Conservation (phyloP, 352 stramenopile species). For the Phytopythium sindhum region DNA sequence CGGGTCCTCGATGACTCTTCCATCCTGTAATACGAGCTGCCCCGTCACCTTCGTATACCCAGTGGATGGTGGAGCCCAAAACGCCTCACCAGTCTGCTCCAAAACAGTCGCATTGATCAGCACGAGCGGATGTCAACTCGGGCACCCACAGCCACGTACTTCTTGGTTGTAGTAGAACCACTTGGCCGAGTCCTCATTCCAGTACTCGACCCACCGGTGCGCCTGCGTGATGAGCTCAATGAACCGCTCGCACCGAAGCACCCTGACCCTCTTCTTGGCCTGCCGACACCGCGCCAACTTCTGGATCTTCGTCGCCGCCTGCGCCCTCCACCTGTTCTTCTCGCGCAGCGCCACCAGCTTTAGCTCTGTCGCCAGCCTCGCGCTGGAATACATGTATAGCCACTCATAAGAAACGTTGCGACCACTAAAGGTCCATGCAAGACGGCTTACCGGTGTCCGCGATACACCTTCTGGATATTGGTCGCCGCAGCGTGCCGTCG, state of each 20-base stretch:
- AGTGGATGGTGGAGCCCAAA: conserved; percentile 63
- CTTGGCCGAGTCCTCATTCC: conserved; percentile 61
- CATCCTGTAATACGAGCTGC: conserved; percentile 64
- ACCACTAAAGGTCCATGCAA: not conserved
- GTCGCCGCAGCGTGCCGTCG: conserved; percentile 40
- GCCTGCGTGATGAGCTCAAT: conserved; percentile 41
- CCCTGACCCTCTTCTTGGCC: conserved; percentile 35
- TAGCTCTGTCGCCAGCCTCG: conserved; percentile 61
- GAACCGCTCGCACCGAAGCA: conserved; percentile 28
- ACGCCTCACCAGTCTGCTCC: conserved; percentile 51
- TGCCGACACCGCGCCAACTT: conserved; percentile 42
- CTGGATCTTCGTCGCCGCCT: conserved; percentile 70
- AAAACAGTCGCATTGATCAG: conserved; percentile 9
- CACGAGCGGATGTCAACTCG: not conserved
- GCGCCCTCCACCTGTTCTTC: conserved; percentile 43
- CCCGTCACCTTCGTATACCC: conserved; percentile 73
- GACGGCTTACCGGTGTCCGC: conserved; percentile 48
- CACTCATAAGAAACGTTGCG: not conserved
- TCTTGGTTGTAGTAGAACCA: conserved; percentile 83
- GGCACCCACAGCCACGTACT: conserved; percentile 14
- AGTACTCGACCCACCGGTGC: conserved; percentile 67
- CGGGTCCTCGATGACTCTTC: conserved; percentile 57
- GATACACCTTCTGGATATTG: conserved; percentile 71
- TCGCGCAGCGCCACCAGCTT: conserved; percentile 61
- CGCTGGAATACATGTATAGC: conserved; percentile 17